A percentile compares a stretch with the other conserved stretches of the same genome.
Evolutionary conservation across 108 stramenopile genomes (phyloP).

Genomic region (Skeletonema menzelii): DNA sequence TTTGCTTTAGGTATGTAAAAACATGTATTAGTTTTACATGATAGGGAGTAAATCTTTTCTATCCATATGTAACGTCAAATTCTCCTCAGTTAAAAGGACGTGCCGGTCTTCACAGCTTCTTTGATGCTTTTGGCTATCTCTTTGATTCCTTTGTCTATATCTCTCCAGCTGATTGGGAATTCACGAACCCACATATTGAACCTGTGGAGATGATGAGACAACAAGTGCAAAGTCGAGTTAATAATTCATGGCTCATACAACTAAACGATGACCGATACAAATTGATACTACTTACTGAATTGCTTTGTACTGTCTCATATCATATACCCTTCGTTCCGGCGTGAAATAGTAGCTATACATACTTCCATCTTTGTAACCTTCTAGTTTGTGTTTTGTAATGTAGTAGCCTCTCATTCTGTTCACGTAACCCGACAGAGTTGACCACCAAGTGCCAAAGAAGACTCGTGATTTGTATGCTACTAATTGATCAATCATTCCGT

Average conservation of each 20-base stretch:
- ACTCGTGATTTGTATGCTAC: slow-evolving; percentile 43
- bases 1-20: too few species aligned
- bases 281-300: background rate
- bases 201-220: slow-evolving; percentile 10
- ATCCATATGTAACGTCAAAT: too few species aligned
- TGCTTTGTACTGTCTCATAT: slow-evolving; percentile 53
- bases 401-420: slow-evolving; percentile 63
- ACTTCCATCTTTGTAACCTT: slow-evolving; percentile 56
- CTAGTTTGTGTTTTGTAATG: slow-evolving; percentile 45
- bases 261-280: background rate
- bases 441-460: slow-evolving; percentile 61
- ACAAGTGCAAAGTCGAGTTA: background rate
- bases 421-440: slow-evolving; percentile 55
- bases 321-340: slow-evolving; percentile 30
- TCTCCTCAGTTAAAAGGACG: too few species aligned
- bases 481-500: slow-evolving; percentile 68
- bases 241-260: background rate
- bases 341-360: slow-evolving; percentile 57
- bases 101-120: background rate
- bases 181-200: slow-evolving; percentile 66
- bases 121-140: slow-evolving; percentile 8
- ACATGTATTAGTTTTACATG: too few species aligned
- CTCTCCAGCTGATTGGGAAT: slow-evolving; percentile 79
- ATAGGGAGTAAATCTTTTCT: too few species aligned
- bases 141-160: slow-evolving; percentile 79